These are phyloP conservation scores for Pholiota conissans DNA, from an alignment of 768 basidiomycete species.

Conservation along the genomic window DNA sequence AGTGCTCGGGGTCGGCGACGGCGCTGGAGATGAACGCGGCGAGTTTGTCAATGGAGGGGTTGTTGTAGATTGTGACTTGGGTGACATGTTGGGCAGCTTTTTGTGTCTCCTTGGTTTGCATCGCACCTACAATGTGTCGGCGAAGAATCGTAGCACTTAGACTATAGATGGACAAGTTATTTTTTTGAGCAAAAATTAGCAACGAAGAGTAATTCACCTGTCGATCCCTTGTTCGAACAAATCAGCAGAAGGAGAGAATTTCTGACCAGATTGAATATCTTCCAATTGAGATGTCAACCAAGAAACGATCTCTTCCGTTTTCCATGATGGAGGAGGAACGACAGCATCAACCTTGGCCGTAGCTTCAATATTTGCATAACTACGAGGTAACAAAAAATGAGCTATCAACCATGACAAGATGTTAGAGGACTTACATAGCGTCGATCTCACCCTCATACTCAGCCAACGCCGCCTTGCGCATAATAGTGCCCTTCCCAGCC, in stretches of 20 bases:
- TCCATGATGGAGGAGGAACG: conserved; percentile 17
- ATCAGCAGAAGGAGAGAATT: conserved; percentile 11
- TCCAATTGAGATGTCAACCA: conserved; percentile 19
- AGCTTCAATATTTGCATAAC: conserved; percentile 18
- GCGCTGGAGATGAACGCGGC: conserved; percentile 15
- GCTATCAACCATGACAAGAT: no score
- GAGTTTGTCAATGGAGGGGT: conserved; percentile 18
- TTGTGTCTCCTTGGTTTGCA: conserved; percentile 11
- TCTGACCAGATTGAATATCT: no score
- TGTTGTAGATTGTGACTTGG: conserved; percentile 18
- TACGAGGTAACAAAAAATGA: no score
- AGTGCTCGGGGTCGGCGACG: conserved; percentile 12
- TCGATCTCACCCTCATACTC: conserved; percentile 49
- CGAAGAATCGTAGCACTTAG: conserved; percentile 23
- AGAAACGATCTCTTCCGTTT: neutral
- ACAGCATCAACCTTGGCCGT: conserved; percentile 9
- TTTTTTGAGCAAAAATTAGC: no score
- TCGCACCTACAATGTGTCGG: conserved; percentile 19
- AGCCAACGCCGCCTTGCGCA: conserved; percentile 40
- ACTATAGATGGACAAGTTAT: neutral
- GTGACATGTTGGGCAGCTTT: conserved; percentile 15
- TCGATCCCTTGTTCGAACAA: conserved; percentile 24
- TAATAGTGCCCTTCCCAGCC: conserved; percentile 48
- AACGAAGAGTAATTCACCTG: no score
- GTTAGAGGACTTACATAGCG: conserved; percentile 41